Conservation (phyloP, 2,329 filamentous ascomycete genomes). For the Cercospora janseana region DNA sequence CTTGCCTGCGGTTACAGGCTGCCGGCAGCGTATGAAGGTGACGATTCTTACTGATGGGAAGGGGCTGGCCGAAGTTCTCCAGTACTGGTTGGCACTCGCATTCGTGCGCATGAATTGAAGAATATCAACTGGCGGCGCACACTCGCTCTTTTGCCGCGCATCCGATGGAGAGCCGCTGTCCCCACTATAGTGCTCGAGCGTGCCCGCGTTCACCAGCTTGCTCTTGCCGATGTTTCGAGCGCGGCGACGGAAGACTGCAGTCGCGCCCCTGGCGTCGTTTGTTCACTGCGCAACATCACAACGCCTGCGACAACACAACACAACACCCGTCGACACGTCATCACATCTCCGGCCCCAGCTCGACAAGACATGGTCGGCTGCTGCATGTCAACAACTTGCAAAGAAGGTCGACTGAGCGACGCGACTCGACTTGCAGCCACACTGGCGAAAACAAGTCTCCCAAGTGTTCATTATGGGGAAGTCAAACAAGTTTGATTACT, state of each 20-base stretch:
- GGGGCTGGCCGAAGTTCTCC: too few relatives aligned
- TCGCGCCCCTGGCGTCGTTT: conserved; percentile 1
- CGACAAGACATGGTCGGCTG: too few relatives aligned
- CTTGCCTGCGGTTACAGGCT: background rate
- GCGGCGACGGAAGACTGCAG: conserved; percentile 2
- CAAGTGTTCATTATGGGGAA: conserved; percentile 30
- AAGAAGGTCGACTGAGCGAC: too few relatives aligned
- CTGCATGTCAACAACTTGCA: too few relatives aligned
- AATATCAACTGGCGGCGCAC: too few relatives aligned
- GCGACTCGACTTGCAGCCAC: too few relatives aligned
- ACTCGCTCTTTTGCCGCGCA: too few relatives aligned
- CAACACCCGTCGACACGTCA: background rate
- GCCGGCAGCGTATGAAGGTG: too few relatives aligned
- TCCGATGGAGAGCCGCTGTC: too few relatives aligned
- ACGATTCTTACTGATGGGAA: too few relatives aligned
- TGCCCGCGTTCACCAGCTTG: background rate
- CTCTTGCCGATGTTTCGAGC: conserved; percentile 2
- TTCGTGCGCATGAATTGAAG: too few relatives aligned
- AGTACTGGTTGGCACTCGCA: too few relatives aligned
- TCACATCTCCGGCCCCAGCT: conserved; percentile 13
- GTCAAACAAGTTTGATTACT: conserved; percentile 41
- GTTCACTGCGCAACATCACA: conserved; percentile 3
- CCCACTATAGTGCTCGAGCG: background rate
- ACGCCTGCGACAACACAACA: background rate
- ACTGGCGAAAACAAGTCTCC: background rate